A percentile compares a stretch with the other conserved stretches of the same genome.
phyloP scores from a whole-genome alignment of 1,284 basidiomycete genomes.

The Crucibulum cyathiforme region DNA sequence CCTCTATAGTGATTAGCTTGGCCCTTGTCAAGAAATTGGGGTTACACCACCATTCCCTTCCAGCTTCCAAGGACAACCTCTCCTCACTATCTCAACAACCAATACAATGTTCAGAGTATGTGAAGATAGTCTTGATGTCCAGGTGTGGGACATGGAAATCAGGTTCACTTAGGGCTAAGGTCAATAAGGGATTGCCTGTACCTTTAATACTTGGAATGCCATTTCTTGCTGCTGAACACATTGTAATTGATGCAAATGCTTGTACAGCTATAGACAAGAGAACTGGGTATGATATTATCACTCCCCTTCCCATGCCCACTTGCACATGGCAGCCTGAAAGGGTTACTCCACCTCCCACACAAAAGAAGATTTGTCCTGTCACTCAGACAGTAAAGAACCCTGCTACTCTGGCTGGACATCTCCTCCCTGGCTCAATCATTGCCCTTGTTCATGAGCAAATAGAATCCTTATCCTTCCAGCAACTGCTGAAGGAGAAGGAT shows the following conservation, averaged over 20 bases:
- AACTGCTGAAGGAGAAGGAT: neutral
- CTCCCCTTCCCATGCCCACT: slow-evolving; percentile 6
- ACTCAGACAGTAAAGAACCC: neutral
- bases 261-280: slow-evolving; percentile 25
- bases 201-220: slow-evolving; percentile 32
- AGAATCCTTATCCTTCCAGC: neutral
- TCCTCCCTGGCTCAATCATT: neutral
- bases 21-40: slow-evolving; percentile 7
- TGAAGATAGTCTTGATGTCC: slow-evolving; percentile 13
- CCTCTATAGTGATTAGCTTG: slow-evolving; percentile 14
- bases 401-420: neutral
- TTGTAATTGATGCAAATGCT: slow-evolving; percentile 24
- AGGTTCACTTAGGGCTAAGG: slow-evolving; percentile 13
- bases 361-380: neutral
- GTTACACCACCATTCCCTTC: neutral
- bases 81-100: neutral
- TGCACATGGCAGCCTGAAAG: neutral
- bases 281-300: slow-evolving; percentile 23
- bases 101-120: slow-evolving; percentile 3
- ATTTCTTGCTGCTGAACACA: slow-evolving; percentile 24
- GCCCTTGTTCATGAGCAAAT: neutral
- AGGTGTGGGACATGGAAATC: slow-evolving; percentile 20
- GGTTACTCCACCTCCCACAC: neutral
- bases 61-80: neutral
- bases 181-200: slow-evolving; percentile 19